Base-by-base conservation (phyloP, 2,329 filamentous ascomycete species). In the Arthroderma sp. region DNA sequence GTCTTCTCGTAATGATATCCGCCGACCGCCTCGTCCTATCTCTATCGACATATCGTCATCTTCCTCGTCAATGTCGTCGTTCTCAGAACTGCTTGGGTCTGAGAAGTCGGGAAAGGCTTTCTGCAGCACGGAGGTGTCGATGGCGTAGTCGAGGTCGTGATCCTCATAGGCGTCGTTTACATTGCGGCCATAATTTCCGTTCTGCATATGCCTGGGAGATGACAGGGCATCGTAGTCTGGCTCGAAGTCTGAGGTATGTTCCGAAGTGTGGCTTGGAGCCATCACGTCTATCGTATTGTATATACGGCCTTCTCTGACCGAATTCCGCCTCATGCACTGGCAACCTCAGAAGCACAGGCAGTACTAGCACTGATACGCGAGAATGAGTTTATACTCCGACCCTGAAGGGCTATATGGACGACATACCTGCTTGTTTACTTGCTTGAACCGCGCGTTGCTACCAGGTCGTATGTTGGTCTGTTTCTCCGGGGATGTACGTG, bases 1-100 rank as follows among this genome's bases (percentile, higher is more conserved):
- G 49, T 74, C 65, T 55, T 58, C 53, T 46, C 51, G 63, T 52
- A 49, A 57, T 47, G 50, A 49, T 10, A 50, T 50, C 49, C 59
- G 67, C 48, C 65, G 65, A 22, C 62, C 57, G 30, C 71, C 76
- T 44, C 78, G 68, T 38, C 72, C 75, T 30, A 76, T 57, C 54
- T 81, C 77, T 45, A 80, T 66, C 2, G 74, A 77, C 47, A 71
- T 63, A 42, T 65, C 67, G 41, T 70, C 66, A 36, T 72, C 61
- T 3, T 57, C 57, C 15, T 22, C 15, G 15, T 22, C 15, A 22
- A 22, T 22, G 45, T 62, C 61, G 11, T 70, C 66, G 32, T 34
- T 11, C 38, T 63, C 62, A 29, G 64, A 66, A 32, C 60, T 61
- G 37, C 60, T 60, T 15, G 61, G 54, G 46, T 64, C 58, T 4